phyloP scores from a whole-genome alignment of 2,329 filamentous ascomycete genomes.

The Fusarium ramigenum region DNA sequence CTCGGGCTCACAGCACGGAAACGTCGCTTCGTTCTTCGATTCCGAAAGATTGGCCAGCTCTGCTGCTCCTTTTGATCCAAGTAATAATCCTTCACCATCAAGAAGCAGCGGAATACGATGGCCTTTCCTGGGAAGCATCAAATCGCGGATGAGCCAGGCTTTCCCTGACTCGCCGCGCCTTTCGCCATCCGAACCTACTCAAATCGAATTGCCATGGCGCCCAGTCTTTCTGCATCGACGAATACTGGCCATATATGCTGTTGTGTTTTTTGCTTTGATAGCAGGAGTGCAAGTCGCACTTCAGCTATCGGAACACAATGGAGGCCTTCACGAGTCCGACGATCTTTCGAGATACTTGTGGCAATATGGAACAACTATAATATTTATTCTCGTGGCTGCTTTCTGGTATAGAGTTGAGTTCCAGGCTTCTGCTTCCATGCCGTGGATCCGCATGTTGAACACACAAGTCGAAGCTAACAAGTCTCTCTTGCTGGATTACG shows the following conservation, averaged over 20 bases:
- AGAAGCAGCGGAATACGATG: slow-evolving; percentile 29
- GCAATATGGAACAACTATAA: slow-evolving; percentile 48
- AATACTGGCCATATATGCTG: slow-evolving; percentile 44
- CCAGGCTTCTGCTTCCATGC: slow-evolving; percentile 50
- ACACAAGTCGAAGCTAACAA: slow-evolving; percentile 43
- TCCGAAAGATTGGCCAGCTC: slow-evolving; percentile 39
- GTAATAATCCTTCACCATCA: slow-evolving; percentile 6
- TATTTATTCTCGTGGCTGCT: slow-evolving; percentile 47
- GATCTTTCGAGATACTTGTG: slow-evolving; percentile 48
- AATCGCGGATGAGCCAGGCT: slow-evolving; percentile 30
- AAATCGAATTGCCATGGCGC: slow-evolving; percentile 47
- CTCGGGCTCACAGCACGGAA: slow-evolving; percentile 15
- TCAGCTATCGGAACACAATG: slow-evolving; percentile 44
- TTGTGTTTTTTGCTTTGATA: slow-evolving; percentile 43
- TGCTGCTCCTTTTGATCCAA: slow-evolving; percentile 27
- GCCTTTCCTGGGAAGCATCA: slow-evolving; percentile 43
- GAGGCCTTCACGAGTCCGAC: slow-evolving; percentile 42
- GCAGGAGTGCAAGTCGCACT: slow-evolving; percentile 45
- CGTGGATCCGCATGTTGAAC: slow-evolving; percentile 50
- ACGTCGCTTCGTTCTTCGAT: slow-evolving; percentile 41
- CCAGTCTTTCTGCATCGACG: slow-evolving; percentile 49
- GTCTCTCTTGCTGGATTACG: slow-evolving; percentile 51
- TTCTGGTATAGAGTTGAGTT: slow-evolving; percentile 52
- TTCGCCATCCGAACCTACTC: slow-evolving; percentile 34
- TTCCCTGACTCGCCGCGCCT: slow-evolving; percentile 19